These are phyloP conservation scores for Sabuloglossum arenarium DNA, from an alignment of 495 filamentous ascomycete species.

Conservation along the genomic window DNA sequence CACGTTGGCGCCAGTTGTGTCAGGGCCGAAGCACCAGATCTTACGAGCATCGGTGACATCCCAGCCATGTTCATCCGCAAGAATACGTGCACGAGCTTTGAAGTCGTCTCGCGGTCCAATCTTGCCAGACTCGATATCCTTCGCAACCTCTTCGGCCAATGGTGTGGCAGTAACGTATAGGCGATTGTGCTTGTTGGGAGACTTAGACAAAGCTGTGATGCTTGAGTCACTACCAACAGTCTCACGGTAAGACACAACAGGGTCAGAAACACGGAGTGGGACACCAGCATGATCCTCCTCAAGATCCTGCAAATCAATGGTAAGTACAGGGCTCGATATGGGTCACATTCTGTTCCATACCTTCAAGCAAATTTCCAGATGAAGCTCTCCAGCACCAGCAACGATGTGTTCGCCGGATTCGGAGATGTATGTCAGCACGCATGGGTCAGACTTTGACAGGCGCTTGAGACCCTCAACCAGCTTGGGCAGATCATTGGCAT, in stretches of 20 bases:
- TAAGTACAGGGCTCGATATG: background rate
- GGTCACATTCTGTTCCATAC: background rate
- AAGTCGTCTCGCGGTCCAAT: conserved; percentile 94
- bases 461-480: conserved; percentile 99
- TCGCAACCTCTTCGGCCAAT: conserved; percentile 72
- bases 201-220: conserved; percentile 97
- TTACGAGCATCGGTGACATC: conserved; percentile 99
- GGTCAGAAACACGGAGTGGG: conserved; percentile 87
- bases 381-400: conserved; percentile 95
- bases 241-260: conserved; percentile 95
- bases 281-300: conserved; percentile 99
- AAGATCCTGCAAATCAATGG: conserved; percentile 39
- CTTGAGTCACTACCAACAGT: conserved; percentile 61
- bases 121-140: conserved; percentile 79
- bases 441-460: conserved; percentile 99
- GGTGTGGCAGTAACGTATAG: conserved; percentile 85
- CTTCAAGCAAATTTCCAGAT: conserved; percentile 98
- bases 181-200: conserved; percentile 99
- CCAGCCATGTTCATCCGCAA: conserved; percentile 96
- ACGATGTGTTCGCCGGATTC: conserved; percentile 96
- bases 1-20: conserved; percentile 94
- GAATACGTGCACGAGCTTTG: conserved; percentile 91
- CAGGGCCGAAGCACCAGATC: conserved; percentile 99
- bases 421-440: conserved; percentile 73
- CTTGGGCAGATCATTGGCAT: conserved; percentile 98